Evolutionary conservation across 2,329 filamentous ascomycete genomes (phyloP), one percentile per base, ranked within the genome.

Genomic region (Xylaria sp.): DNA sequence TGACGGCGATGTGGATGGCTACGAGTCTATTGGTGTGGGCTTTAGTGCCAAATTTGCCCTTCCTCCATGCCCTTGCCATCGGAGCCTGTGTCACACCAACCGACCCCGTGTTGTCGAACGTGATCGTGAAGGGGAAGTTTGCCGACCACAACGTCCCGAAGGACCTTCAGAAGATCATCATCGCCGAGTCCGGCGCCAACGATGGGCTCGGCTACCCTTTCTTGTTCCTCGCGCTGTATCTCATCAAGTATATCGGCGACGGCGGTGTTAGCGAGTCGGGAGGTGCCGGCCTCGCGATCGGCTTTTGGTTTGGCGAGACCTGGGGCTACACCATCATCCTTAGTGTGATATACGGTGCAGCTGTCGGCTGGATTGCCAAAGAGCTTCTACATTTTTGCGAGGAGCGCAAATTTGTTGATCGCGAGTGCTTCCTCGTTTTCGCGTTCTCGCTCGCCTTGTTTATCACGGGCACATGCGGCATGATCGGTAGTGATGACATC

Each of bases 61-160:
- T 94, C 60, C 77, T 96, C 1, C 88, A 94, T 61, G 89, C 92
- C 0, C 78, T 96, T 9, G 89, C 87, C 16, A 78, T 96, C 9
- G 92, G 86, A 1, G 89, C 92, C 0, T 96, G 92, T 66, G 86
- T 97, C n/a, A 94, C 92, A 2, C 92, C 92, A 0, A 96, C 92
- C 0, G 92, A 97, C 65, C 92, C 92, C 0, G 86, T 96, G 1
- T 72, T 96, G 37, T 93, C 89, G 16, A 93, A 94, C 60, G 89
- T 89, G 2, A 96, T 96, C 52, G 91, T 96, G 42, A 96, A 96
- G 75, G 92, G 92, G 26, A 92, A 90, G 64, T 97, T 96, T 68
- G 92, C 92, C 1, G 92, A 96, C 66, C 88, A 92, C 65, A 94
- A 96, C 68, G 87, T 96, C 17, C 91, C 92, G 0, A 87, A 86